Conservation (phyloP, 805 yeast species). For the Candida oleophila region DNA sequence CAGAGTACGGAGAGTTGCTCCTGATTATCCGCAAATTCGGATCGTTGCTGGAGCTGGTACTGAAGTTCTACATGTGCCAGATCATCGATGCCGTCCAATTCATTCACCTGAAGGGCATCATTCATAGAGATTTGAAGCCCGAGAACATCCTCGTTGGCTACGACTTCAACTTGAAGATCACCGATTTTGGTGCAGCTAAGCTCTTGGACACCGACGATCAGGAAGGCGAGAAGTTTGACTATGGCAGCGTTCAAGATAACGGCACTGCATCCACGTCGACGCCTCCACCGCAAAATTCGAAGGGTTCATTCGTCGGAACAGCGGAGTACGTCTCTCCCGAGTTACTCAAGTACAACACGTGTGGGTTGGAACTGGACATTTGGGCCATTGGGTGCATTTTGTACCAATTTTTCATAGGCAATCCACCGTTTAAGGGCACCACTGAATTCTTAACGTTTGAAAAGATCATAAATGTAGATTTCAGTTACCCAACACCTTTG, state of each 20-base stretch:
- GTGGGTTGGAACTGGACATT: conserved; percentile 83
- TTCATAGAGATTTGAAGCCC: conserved; percentile 93
- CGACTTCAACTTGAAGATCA: conserved; percentile 85
- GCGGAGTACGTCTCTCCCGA: conserved; percentile 98
- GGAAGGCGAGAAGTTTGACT: conserved; percentile 29
- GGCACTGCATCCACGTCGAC: conserved; percentile 34
- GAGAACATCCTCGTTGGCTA: conserved; percentile 85
- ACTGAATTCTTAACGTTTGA: conserved; percentile 88
- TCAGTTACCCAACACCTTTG: conserved; percentile 40
- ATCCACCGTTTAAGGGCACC: conserved; percentile 85
- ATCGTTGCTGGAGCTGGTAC: conserved; percentile 68
- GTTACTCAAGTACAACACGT: conserved; percentile 68
- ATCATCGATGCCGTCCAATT: conserved; percentile 86
- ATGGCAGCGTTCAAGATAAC: conserved; percentile 18
- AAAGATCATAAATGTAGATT: conserved; percentile 77
- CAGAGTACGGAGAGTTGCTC: conserved; percentile 91
- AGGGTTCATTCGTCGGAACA: conserved; percentile 88
- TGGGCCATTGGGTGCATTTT: conserved; percentile 94
- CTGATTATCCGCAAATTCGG: conserved; percentile 77
- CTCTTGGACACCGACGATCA: conserved; percentile 46
- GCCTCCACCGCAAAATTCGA: conserved; percentile 19
- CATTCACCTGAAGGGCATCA: conserved; percentile 85
- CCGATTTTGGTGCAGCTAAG: conserved; percentile 98
- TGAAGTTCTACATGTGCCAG: conserved; percentile 81
- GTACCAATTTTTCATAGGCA: conserved; percentile 78